phyloP scores from a whole-genome alignment of 179 eudicot species.

The Actinidia polygama region DNA sequence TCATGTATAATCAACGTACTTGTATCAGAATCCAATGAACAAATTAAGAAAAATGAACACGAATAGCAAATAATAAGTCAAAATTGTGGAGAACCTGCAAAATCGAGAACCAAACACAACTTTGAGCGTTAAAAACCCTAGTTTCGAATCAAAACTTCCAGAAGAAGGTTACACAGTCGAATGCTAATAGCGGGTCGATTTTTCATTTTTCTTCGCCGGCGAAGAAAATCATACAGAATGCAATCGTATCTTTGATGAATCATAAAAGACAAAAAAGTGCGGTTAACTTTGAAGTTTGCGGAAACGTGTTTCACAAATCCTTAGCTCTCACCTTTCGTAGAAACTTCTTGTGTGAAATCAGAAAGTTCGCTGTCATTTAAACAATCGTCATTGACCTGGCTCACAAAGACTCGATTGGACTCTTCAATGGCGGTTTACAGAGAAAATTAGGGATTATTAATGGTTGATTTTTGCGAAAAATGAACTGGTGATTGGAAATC shows the following conservation, averaged over 20 bases:
- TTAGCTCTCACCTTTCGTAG: conserved; percentile 7
- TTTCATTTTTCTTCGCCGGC: not conserved
- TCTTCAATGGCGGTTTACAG: not conserved
- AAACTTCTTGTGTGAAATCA: not conserved
- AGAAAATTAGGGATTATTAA: not conserved
- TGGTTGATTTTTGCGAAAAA: not conserved
- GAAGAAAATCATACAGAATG: not conserved
- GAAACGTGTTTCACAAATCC: not conserved
- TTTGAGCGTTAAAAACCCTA: not conserved
- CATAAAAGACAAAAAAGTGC: not conserved
- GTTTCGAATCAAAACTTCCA: not conserved
- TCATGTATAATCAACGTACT: no score
- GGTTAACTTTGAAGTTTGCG: not conserved
- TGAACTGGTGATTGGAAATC: not conserved
- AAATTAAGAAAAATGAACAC: not conserved
- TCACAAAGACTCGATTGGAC: not conserved
- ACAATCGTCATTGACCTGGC: not conserved
- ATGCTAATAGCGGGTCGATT: no score
- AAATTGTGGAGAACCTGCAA: not conserved
- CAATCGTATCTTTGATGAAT: not conserved
- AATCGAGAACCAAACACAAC: not conserved
- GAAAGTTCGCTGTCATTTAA: conserved; percentile 7
- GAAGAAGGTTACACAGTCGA: not conserved
- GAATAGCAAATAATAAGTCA: not conserved
- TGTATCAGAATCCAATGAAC: not conserved